Evolutionary conservation across 148 eudicot species (phyloP).

Genomic region (Euryodendron excelsum): DNA sequence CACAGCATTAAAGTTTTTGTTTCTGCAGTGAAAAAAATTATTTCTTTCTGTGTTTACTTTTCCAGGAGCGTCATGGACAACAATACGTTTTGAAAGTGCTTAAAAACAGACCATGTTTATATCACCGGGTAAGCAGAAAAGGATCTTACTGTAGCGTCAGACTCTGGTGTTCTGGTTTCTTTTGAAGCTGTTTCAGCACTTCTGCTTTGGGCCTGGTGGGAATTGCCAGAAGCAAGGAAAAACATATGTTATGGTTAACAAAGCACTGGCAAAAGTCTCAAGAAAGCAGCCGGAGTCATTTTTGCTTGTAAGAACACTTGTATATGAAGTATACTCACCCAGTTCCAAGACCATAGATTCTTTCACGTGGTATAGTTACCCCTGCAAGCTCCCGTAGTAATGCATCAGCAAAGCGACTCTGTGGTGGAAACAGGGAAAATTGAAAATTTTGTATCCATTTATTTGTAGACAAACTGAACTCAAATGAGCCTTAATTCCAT

Average conservation of each 20-base stretch:
- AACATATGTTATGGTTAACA: not conserved
- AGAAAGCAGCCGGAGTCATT: not conserved
- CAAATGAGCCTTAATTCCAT: not conserved
- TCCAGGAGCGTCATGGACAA: not conserved
- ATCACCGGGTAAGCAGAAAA: slow-evolving; percentile 1
- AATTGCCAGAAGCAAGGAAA: slow-evolving; percentile 6
- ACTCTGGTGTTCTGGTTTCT: slow-evolving; percentile 84
- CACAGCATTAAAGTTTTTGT: not conserved
- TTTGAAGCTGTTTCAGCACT: slow-evolving; percentile 88
- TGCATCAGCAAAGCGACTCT: slow-evolving; percentile 95
- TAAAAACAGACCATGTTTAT: not conserved
- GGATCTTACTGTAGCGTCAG: slow-evolving; percentile 75
- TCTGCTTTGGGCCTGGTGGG: slow-evolving; percentile 80
- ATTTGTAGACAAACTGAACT: not conserved
- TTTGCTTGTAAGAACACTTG: not conserved
- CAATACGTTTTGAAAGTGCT: no score
- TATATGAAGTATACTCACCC: slow-evolving; percentile 50
- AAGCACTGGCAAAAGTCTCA: not conserved
- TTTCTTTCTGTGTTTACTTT: not conserved
- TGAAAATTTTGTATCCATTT: not conserved
- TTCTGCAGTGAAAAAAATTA: not conserved
- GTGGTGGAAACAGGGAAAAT: slow-evolving; percentile 13
- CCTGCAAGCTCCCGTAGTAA: slow-evolving; percentile 87
- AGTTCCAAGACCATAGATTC: slow-evolving; percentile 88
- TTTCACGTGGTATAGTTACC: slow-evolving; percentile 79